Conservation (phyloP, 208 protist genomes). For the Wallacemonas rigidus region DNA sequence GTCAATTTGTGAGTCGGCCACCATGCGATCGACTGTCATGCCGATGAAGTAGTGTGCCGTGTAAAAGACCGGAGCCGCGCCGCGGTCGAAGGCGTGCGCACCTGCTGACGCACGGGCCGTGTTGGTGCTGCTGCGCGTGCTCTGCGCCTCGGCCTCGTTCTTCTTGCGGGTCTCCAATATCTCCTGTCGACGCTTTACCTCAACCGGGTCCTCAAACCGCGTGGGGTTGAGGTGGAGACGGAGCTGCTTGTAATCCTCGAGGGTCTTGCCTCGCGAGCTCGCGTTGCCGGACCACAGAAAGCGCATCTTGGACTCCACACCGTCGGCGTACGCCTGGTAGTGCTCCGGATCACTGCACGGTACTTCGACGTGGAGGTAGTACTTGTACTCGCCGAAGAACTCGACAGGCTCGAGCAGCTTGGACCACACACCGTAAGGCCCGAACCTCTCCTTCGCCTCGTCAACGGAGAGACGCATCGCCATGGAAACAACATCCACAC, state of each 20-base stretch:
- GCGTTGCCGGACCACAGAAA: constrained; percentile 83
- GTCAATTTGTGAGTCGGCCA: constrained; percentile 59
- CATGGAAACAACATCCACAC: constrained; percentile 73
- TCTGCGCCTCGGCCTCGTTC: constrained; percentile 23
- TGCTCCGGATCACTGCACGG: constrained; percentile 69
- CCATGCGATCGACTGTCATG: constrained; percentile 69
- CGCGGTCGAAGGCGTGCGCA: constrained; percentile 2
- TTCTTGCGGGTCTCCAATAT: constrained; percentile 28
- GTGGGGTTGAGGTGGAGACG: constrained; percentile 75
- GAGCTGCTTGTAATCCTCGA: constrained; percentile 76
- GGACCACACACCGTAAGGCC: constrained; percentile 79
- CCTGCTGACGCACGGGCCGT: constrained; percentile 15
- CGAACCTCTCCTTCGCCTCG: constrained; percentile 56
- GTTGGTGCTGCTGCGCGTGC: constrained; percentile 13
- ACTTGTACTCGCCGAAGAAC: constrained; percentile 84
- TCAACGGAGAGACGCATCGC: constrained; percentile 45
- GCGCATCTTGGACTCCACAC: constrained; percentile 88
- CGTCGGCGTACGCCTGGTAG: constrained; percentile 84
- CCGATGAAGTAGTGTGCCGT: constrained; percentile 87
- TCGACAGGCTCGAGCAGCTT: constrained; percentile 71
- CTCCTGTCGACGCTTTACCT: constrained; percentile 53
- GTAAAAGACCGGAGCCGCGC: constrained; percentile 19
- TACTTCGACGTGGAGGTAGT: constrained; percentile 86
- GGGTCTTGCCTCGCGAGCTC: constrained; percentile 61
- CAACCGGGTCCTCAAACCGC: constrained; percentile 81